These are phyloP conservation scores for Artemisia tridentata DNA, from an alignment of 129 eudicot genomes.

Conservation along the genomic window DNA sequence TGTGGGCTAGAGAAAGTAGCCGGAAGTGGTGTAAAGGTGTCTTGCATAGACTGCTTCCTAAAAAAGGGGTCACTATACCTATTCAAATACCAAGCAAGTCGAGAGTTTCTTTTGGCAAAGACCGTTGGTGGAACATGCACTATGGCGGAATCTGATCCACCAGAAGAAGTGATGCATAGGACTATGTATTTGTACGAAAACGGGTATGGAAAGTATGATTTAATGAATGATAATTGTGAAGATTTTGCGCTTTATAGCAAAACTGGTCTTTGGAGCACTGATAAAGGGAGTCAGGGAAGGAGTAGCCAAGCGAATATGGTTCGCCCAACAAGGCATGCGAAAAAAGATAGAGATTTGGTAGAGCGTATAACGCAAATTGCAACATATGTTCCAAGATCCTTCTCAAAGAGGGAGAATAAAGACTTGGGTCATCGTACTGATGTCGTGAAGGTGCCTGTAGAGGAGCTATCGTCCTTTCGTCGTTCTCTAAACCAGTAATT, in stretches of 20 bases:
- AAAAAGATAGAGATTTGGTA: neutral
- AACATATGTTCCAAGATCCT: constrained; percentile 3
- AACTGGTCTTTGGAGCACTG: neutral
- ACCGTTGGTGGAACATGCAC: neutral
- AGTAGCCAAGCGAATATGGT: constrained; percentile 4
- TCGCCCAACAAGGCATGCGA: neutral
- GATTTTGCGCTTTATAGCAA: constrained; percentile 14
- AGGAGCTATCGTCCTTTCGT: neutral
- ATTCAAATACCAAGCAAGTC: neutral
- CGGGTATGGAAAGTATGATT: constrained; percentile 4
- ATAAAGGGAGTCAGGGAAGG: neutral
- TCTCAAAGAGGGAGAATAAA: neutral
- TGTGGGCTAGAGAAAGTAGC: neutral
- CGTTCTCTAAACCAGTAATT: neutral
- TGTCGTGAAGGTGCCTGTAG: constrained; percentile 12
- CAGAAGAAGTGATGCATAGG: neutral
- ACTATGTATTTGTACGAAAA: neutral
- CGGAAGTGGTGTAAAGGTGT: neutral
- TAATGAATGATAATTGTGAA: constrained; percentile 1
- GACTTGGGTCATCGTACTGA: constrained; percentile 9
- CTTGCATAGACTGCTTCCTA: neutral
- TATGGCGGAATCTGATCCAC: neutral
- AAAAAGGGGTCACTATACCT: neutral
- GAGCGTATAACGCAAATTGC: neutral
- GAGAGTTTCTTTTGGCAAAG: neutral